Conservation (phyloP, 345 rosid genomes). For the sweet orange (Citrus sinensis) region DNA sequence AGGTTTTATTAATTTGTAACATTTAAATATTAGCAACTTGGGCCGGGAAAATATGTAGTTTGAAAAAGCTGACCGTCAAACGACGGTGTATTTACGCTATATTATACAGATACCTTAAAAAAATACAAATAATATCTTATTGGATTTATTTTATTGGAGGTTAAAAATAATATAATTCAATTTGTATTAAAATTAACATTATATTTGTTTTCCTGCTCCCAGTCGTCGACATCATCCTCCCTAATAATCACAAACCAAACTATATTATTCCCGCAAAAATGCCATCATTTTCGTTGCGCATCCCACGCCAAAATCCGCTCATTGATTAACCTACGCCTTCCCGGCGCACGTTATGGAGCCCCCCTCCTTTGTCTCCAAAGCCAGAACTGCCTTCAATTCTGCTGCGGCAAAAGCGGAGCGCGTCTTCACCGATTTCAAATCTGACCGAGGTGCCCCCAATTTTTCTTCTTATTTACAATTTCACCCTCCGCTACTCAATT, state of each 20-base stretch:
- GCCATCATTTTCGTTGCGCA: background rate
- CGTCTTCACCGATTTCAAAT: conserved; percentile 76
- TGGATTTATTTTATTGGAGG: background rate
- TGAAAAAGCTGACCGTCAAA: too few species aligned
- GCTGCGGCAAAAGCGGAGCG: conserved; percentile 99
- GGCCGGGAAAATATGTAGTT: too few species aligned
- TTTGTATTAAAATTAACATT: too few species aligned
- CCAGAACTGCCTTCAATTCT: conserved; percentile 86
- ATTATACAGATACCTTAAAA: too few species aligned
- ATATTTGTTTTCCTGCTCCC: background rate
- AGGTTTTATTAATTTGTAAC: background rate
- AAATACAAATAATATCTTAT: too few species aligned
- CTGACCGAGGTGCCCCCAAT: conserved; percentile 60
- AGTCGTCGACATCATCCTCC: background rate
- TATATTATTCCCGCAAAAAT: background rate
- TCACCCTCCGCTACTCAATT: conserved; percentile 5
- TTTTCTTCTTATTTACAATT: conserved; percentile 1
- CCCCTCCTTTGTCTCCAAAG: conserved; percentile 81
- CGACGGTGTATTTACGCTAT: too few species aligned
- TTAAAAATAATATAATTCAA: too few species aligned
- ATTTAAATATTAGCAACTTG: too few species aligned
- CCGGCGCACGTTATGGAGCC: conserved; percentile 55
- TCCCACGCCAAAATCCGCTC: conserved; percentile 6
- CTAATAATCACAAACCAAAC: background rate
- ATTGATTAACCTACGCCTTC: conserved; percentile 24